Conservation (phyloP, 805 yeast genomes). For the Saccharomycopsis sp. region DNA sequence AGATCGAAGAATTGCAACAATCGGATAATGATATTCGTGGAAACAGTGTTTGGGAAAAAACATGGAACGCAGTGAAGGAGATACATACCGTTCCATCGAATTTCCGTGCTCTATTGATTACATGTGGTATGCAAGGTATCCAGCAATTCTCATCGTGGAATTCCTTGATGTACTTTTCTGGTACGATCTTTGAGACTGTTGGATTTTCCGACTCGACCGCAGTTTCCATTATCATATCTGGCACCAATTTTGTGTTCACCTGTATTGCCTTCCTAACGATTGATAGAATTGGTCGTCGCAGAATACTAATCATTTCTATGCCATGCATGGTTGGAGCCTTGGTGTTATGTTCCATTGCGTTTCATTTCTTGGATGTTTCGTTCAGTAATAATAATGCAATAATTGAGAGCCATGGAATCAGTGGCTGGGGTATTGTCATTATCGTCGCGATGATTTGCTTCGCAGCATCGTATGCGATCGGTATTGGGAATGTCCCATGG, state of each 20-base stretch:
- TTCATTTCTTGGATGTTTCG: constrained; percentile 70
- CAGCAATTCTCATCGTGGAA: constrained; percentile 97
- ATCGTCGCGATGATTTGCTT: constrained; percentile 78
- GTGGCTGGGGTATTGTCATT: constrained; percentile 84
- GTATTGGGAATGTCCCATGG: constrained; percentile 98
- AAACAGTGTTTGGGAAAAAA: constrained; percentile 38
- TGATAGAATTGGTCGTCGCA: constrained; percentile 83
- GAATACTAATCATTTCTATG: constrained; percentile 67
- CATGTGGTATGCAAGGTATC: constrained; percentile 90
- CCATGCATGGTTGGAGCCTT: constrained; percentile 83
- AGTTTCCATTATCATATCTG: constrained; percentile 88
- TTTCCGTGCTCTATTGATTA: constrained; percentile 80
- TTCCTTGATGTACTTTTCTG: constrained; percentile 90
- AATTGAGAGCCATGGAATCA: constrained; percentile 39
- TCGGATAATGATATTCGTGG: constrained; percentile 43
- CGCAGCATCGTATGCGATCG: constrained; percentile 88
- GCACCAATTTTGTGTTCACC: constrained; percentile 88
- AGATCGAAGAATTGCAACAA: constrained; percentile 57
- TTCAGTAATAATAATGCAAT: constrained; percentile 44
- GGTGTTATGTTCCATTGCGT: constrained; percentile 80
- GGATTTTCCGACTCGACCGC: constrained; percentile 88
- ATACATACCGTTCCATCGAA: constrained; percentile 69
- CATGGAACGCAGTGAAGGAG: constrained; percentile 54
- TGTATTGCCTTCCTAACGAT: constrained; percentile 78
- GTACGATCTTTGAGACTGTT: constrained; percentile 84